Evolutionary conservation across 2,329 filamentous ascomycete genomes (phyloP).

Genomic region (Alternaria arbusti): DNA sequence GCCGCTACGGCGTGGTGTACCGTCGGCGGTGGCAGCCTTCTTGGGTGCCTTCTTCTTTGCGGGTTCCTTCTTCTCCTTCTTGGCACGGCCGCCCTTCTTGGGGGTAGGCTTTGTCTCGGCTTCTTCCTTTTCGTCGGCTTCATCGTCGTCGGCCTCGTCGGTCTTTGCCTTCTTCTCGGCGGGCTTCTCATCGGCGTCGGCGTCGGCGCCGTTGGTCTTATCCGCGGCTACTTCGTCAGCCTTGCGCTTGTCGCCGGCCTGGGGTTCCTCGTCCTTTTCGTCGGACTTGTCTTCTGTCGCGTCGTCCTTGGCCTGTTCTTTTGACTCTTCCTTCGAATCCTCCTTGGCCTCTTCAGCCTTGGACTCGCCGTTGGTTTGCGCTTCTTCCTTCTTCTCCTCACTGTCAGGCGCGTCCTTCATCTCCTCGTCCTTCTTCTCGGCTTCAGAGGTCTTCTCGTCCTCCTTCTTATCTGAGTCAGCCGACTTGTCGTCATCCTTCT

Average conservation of each 20-base stretch:
- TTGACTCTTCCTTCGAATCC: conserved; percentile 28
- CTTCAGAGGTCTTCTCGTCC: conserved; percentile 38
- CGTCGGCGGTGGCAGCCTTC: conserved; percentile 57
- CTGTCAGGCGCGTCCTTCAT: conserved; percentile 26
- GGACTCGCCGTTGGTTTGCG: conserved; percentile 29
- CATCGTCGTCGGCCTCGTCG: conserved; percentile 30
- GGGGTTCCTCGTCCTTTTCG: conserved; percentile 14
- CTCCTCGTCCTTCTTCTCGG: conserved; percentile 40
- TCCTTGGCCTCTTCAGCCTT: conserved; percentile 29
- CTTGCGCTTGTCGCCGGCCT: conserved; percentile 47
- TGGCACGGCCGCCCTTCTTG: conserved; percentile 51
- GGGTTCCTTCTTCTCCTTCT: conserved; percentile 50
- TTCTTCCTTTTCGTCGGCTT: conserved; percentile 32
- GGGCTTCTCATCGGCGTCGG: conserved; percentile 5
- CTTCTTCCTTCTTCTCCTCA: conserved; percentile 30
- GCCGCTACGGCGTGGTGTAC: conserved; percentile 55
- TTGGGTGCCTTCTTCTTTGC: conserved; percentile 55
- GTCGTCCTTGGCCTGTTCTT: conserved; percentile 34
- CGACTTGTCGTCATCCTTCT: conserved; percentile 47
- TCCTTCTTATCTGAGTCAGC: conserved; percentile 33
- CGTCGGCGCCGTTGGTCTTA: conserved; percentile 27
- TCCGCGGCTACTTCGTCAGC: conserved; percentile 30
- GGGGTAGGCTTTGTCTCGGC: conserved; percentile 33
- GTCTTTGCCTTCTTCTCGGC: conserved; percentile 36
- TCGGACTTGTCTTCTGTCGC: conserved; percentile 16